Base-by-base conservation (phyloP, 176 grass and related monocot genomes). In the Carex littledalei region DNA sequence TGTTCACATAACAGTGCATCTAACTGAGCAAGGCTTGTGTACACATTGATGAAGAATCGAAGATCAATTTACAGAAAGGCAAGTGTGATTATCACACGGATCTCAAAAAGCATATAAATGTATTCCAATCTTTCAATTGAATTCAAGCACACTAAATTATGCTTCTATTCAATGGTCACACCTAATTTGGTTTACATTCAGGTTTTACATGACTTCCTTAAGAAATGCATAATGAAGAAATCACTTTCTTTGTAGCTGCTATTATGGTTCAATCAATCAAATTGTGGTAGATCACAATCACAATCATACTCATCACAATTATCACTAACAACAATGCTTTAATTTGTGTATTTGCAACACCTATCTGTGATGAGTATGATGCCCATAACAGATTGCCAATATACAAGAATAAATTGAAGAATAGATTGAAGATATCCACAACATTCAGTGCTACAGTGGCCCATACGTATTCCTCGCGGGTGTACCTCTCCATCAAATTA, bases 381-480 rank as follows among this genome's bases (percentile, higher is more conserved):
- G 95, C 95, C 61, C 86, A 66, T 57, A 98, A 95, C 1, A 98
- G 88, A 8, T 91, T 98, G 70, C 95, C 86, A 60, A 98, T 85
- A 65, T 91, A 95, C 71, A 98, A 84, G 87, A 94, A 95, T 0
- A 98, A 87, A 72, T 95, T 98, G 87, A 98, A 84, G 87, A 94
- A 95, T 0, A 98, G 85, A 72, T 95, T 98, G 88, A 95, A 89
- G 79, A 98, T 88, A 81, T 98, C 96, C 26, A 98, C 45, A 9
- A 2, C 86, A 85, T 98, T 95, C 10, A 98, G 85, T 4, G 93
- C 88, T 29, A 95, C 90, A 6, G 96, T 89, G 39, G 93, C 93
- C 96, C 96, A 98, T 29, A 98, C 90, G 57, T 98, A 98, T 82
- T 98, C 96, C 35, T 98, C 90, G 81, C 92, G 92, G 1, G 93